Conservation (phyloP, 768 basidiomycete species). For the Agrocybe pediades region DNA sequence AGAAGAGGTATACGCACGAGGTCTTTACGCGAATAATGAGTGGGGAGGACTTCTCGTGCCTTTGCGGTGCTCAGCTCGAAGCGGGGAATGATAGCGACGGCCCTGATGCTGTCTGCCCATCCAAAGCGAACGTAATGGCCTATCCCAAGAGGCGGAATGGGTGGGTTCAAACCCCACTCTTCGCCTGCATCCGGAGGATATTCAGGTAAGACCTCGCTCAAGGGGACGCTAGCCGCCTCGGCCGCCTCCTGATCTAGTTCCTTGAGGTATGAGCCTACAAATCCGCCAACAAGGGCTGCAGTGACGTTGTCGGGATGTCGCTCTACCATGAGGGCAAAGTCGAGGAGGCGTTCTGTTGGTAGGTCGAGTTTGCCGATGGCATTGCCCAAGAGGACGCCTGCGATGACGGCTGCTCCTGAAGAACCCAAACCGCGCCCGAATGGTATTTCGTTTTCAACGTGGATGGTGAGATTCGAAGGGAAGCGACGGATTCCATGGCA, state of each 20-base stretch:
- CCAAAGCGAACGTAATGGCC: conserved; percentile 92
- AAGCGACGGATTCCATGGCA: conserved; percentile 77
- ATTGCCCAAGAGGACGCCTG: conserved; percentile 89
- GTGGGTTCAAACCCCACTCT: conserved; percentile 89
- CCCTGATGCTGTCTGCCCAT: conserved; percentile 84
- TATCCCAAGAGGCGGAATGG: conserved; percentile 84
- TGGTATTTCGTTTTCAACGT: conserved; percentile 90
- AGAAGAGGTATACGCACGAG: conserved; percentile 56
- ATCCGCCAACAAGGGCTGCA: conserved; percentile 94
- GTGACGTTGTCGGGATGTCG: conserved; percentile 99
- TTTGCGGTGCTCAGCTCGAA: conserved; percentile 97
- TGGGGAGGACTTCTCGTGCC: conserved; percentile 88
- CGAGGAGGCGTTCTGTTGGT: conserved; percentile 73
- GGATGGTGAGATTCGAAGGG: conserved; percentile 75
- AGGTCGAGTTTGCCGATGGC: conserved; percentile 78
- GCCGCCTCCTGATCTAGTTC: conserved; percentile 84
- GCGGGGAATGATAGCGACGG: conserved; percentile 90
- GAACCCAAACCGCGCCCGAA: conserved; percentile 98
- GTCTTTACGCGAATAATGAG: conserved; percentile 84
- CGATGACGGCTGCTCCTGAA: conserved; percentile 98
- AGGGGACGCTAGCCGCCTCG: conserved; percentile 85
- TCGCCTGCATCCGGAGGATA: conserved; percentile 92
- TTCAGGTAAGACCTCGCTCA: conserved; percentile 95
- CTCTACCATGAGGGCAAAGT: conserved; percentile 99
- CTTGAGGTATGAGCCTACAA: conserved; percentile 93